Conservation (phyloP, 2,329 filamentous ascomycete genomes). For the Cladosporium sp. region DNA sequence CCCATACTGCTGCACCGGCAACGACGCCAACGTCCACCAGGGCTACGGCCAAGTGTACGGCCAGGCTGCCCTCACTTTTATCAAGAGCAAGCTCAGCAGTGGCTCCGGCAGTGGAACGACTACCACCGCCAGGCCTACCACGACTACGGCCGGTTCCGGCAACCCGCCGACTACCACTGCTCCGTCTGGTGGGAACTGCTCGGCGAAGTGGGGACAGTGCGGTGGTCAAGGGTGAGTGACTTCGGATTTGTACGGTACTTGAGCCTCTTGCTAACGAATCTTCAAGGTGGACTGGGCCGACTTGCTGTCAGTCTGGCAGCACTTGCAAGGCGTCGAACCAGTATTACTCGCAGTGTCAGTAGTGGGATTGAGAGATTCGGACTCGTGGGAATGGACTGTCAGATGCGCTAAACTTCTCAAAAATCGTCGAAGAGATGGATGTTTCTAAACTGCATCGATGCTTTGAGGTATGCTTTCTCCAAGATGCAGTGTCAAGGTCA, state of each 20-base stretch:
- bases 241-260: background rate
- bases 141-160: background rate
- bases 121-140: slow-evolving; percentile 1
- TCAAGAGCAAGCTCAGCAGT: slow-evolving; percentile 53
- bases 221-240: slow-evolving; percentile 9
- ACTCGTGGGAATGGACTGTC: background rate
- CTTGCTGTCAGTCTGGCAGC: slow-evolving; percentile 18
- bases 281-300: slow-evolving; percentile 2
- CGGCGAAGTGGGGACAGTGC: slow-evolving; percentile 17
- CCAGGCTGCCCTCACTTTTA: slow-evolving; percentile 59
- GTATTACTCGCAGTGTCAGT: slow-evolving; percentile 15
- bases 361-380: background rate
- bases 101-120: slow-evolving; percentile 1
- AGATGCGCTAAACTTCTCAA: background rate
- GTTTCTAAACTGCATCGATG: background rate
- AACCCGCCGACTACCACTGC: background rate
- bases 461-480: background rate
- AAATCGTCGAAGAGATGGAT: background rate
- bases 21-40: slow-evolving; percentile 61
- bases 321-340: slow-evolving; percentile 23
- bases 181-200: slow-evolving; percentile 22
- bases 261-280: background rate
- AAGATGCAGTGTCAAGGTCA: background rate
- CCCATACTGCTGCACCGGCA: slow-evolving; percentile 68
- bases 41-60: slow-evolving; percentile 65